phyloP scores from a whole-genome alignment of 2,329 filamentous ascomycete species.

The Arthroderma sp. region DNA sequence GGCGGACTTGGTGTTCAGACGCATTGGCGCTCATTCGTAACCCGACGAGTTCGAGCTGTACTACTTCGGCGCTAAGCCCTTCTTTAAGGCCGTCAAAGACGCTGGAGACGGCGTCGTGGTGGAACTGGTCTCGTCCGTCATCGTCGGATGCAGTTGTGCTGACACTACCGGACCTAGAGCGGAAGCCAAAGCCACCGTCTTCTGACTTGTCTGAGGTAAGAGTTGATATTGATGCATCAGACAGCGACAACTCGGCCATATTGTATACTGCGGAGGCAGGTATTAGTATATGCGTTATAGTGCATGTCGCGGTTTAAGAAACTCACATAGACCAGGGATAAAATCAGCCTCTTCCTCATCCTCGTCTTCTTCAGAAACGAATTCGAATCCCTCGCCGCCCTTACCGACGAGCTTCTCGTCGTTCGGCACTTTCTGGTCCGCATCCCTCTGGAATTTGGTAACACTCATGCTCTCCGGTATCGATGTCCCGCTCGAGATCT shows the following conservation, averaged over 20 bases:
- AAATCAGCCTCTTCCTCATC: slow-evolving; percentile 47
- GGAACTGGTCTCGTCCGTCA: slow-evolving; percentile 54
- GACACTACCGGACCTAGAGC: slow-evolving; percentile 58
- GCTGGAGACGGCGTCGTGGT: slow-evolving; percentile 73
- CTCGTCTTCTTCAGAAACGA: slow-evolving; percentile 55
- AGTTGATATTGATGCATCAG: slow-evolving; percentile 50
- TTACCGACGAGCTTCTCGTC: slow-evolving; percentile 46
- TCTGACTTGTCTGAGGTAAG: slow-evolving; percentile 45
- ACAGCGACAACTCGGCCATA: slow-evolving; percentile 36
- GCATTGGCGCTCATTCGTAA: slow-evolving; percentile 86
- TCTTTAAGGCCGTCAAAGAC: slow-evolving; percentile 74
- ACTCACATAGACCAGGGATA: slow-evolving; percentile 24
- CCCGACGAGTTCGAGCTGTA: slow-evolving; percentile 86
- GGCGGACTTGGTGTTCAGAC: slow-evolving; percentile 75
- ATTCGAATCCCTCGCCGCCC: slow-evolving; percentile 51
- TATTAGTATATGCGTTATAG: neutral
- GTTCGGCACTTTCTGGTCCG: slow-evolving; percentile 31
- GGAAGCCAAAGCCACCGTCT: slow-evolving; percentile 24
- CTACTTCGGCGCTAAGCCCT: slow-evolving; percentile 63
- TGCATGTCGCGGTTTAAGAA: neutral
- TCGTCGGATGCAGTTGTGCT: slow-evolving; percentile 59
- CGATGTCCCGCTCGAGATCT: slow-evolving; percentile 50
- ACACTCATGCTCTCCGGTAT: slow-evolving; percentile 33
- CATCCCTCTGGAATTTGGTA: slow-evolving; percentile 35
- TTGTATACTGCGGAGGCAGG: slow-evolving; percentile 36